Percentiles rank a stretch among this genome's conserved stretches.
Conservation (phyloP, 1,284 basidiomycete species). For the Rhodotorula sp. region DNA sequence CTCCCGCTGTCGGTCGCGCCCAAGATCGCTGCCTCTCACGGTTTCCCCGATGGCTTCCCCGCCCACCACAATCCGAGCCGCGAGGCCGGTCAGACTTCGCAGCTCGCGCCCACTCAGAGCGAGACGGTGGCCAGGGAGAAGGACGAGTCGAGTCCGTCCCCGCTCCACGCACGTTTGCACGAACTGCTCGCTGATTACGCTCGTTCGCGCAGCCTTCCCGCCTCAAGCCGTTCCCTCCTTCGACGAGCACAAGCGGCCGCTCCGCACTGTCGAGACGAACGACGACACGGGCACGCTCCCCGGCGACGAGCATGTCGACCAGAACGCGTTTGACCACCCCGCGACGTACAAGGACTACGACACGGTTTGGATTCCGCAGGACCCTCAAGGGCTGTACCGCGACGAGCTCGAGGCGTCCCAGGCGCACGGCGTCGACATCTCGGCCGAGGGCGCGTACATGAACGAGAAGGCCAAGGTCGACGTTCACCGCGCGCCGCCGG, state of each 20-base stretch:
- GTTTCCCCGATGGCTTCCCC: constrained; percentile 53
- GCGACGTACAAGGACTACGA: constrained; percentile 52
- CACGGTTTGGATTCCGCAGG: constrained; percentile 75
- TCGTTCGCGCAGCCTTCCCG: constrained; percentile 60
- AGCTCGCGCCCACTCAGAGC: constrained; percentile 15
- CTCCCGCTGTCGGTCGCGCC: constrained; percentile 40
- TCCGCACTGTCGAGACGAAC: constrained; percentile 7
- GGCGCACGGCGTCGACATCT: constrained; percentile 32
- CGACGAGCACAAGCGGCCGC: constrained; percentile 9
- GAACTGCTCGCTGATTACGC: constrained; percentile 45
- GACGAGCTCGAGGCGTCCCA: constrained; percentile 61
- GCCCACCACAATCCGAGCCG: constrained; percentile 56
- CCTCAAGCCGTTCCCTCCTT: constrained; percentile 61
- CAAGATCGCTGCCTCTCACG: constrained; percentile 22
- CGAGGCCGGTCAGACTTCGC: background rate
- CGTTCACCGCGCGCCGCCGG: constrained; percentile 30
- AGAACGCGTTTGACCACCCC: constrained; percentile 43
- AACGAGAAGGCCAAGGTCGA: constrained; percentile 39
- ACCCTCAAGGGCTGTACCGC: constrained; percentile 63
- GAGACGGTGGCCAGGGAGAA: constrained; percentile 40
- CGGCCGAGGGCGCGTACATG: constrained; percentile 35
- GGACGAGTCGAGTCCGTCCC: constrained; percentile 31
- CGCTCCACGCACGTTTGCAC: no score
- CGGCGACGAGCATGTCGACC: constrained; percentile 34
- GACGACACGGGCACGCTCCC: constrained; percentile 7